Evolutionary conservation across 441 rosid species (phyloP).

Genomic region (Cnidoscolus chayamansa): DNA sequence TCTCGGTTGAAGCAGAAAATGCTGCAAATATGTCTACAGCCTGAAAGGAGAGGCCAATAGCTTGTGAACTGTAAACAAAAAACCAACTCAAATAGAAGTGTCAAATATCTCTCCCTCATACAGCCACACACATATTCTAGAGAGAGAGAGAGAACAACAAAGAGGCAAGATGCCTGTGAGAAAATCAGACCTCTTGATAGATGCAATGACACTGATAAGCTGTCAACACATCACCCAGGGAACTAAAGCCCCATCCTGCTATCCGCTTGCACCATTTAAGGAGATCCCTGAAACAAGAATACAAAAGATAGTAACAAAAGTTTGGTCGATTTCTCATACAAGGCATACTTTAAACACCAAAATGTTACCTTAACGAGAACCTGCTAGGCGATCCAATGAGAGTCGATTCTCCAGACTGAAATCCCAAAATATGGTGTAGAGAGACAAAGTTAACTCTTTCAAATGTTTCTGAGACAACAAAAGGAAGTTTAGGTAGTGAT

Average conservation of each 20-base stretch:
- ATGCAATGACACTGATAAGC: conserved; percentile 48
- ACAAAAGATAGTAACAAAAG: conserved; percentile 24
- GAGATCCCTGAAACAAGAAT: conserved; percentile 70
- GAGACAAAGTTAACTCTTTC: conserved; percentile 48
- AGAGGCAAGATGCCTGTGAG: conserved; percentile 6
- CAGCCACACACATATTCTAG: not conserved
- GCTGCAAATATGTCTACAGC: conserved; percentile 83
- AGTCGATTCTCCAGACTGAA: conserved; percentile 40
- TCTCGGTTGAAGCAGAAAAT: conserved; percentile 54
- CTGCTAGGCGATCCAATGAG: conserved; percentile 40
- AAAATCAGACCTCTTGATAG: conserved; percentile 70
- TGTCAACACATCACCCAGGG: conserved; percentile 37
- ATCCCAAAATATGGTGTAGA: conserved; percentile 36
- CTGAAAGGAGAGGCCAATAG: conserved; percentile 39
- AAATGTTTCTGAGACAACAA: conserved; percentile 64
- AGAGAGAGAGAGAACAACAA: conserved; percentile 7
- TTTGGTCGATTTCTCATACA: conserved; percentile 12
- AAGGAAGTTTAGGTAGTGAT: conserved; percentile 19
- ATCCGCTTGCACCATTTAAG: conserved; percentile 97
- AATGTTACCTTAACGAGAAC: conserved; percentile 71
- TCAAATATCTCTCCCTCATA: no score
- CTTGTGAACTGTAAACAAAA: conserved; percentile 11
- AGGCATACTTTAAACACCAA: conserved; percentile 12
- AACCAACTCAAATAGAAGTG: not conserved
- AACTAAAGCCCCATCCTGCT: conserved; percentile 38